Percentiles rank a stretch among this genome's conserved stretches.
These are phyloP conservation scores for Trichoderma asperellum DNA, from an alignment of 2,329 filamentous ascomycete species.

Conservation along the genomic window DNA sequence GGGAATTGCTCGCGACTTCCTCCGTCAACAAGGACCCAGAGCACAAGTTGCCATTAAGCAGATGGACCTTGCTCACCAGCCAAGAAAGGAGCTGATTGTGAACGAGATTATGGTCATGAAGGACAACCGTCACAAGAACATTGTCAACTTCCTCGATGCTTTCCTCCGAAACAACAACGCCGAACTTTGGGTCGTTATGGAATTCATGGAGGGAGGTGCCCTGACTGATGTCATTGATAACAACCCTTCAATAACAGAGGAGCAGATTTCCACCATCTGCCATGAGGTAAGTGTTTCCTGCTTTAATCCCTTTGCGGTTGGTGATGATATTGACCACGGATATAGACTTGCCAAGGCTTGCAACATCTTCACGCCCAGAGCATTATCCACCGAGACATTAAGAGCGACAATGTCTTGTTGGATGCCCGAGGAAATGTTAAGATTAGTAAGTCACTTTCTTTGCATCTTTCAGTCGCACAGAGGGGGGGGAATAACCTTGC, in stretches of 20 bases:
- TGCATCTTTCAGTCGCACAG: neutral
- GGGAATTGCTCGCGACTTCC: constrained; percentile 81
- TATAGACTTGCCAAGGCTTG: constrained; percentile 91
- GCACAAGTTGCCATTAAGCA: constrained; percentile 98
- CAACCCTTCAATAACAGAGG: constrained; percentile 89
- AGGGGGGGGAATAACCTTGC: neutral
- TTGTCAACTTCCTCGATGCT: constrained; percentile 97
- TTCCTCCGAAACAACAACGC: constrained; percentile 93
- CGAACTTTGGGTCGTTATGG: constrained; percentile 99
- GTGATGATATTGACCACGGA: neutral
- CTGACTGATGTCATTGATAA: constrained; percentile 99
- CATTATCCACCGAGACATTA: constrained; percentile 99
- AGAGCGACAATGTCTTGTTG: constrained; percentile 96
- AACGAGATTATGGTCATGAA: constrained; percentile 99
- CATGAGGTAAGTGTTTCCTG: constrained; percentile 70
- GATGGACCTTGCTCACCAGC: constrained; percentile 98
- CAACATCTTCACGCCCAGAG: constrained; percentile 94
- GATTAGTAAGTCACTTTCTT: constrained; percentile 70
- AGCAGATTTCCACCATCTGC: constrained; percentile 97
- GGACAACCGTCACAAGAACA: constrained; percentile 96
- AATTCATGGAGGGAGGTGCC: constrained; percentile 98
- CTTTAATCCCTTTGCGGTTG: neutral
- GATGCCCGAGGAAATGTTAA: constrained; percentile 96
- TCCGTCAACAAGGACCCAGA: constrained; percentile 76
- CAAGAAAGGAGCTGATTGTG: constrained; percentile 95